Evolutionary conservation across 202 grass and related monocot species (phyloP).

Genomic region (Miscanthus sacchariflorus): DNA sequence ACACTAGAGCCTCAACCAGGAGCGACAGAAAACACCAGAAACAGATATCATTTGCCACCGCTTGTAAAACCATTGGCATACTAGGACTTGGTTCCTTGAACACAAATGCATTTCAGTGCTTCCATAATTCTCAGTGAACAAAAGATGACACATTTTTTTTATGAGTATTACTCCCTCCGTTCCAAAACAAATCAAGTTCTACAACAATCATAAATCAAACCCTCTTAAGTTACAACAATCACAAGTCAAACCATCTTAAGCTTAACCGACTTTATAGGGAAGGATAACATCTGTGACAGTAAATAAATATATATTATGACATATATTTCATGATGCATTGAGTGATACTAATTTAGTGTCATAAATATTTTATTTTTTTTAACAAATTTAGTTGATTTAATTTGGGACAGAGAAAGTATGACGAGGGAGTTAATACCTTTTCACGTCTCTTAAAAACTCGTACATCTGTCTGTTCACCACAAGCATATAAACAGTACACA

Average conservation of each 20-base stretch:
- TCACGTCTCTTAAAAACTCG: not conserved
- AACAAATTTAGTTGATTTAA: not conserved
- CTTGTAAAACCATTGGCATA: not conserved
- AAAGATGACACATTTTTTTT: not conserved
- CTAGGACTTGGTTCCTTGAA: not conserved
- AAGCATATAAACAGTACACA: not conserved
- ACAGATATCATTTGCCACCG: not conserved
- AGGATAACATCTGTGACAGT: not conserved
- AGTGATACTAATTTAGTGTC: not conserved
- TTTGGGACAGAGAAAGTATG: not conserved
- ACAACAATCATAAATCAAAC: not conserved
- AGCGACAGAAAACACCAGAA: not conserved
- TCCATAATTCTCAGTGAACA: not conserved
- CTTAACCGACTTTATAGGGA: not conserved
- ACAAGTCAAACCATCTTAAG: too few relatives aligned
- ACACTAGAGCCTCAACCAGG: too few relatives aligned
- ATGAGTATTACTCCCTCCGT: not conserved
- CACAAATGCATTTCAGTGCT: not conserved
- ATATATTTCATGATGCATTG: not conserved
- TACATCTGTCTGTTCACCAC: not conserved
- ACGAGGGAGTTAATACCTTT: not conserved
- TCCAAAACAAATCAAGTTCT: not conserved
- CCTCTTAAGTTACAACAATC: not conserved
- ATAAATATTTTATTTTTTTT: not conserved
- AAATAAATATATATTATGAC: not conserved